phyloP scores from a whole-genome alignment of 441 rosid genomes.

The Populus hybrid region DNA sequence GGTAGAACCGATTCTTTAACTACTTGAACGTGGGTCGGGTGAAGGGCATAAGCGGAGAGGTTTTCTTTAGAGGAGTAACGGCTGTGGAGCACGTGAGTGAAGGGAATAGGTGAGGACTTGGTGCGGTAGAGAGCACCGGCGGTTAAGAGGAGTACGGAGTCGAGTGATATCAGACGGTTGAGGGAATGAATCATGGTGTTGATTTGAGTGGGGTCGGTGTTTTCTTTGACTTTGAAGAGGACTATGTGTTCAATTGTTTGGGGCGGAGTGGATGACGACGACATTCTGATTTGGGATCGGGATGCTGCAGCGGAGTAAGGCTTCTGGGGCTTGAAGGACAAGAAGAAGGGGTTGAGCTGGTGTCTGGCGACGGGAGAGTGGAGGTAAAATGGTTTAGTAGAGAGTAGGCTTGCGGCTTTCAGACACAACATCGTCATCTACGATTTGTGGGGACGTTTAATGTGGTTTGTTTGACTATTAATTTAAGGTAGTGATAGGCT shows the following conservation, averaged over 20 bases:
- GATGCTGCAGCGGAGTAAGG: slow-evolving; percentile 17
- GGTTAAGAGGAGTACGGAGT: slow-evolving; percentile 48
- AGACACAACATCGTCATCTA: slow-evolving; percentile 17
- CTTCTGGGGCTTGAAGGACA: slow-evolving; percentile 7
- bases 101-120: slow-evolving; percentile 35
- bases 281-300: slow-evolving; percentile 12
- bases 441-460: background rate
- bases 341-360: slow-evolving; percentile 8
- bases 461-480: background rate
- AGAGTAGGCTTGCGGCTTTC: slow-evolving; percentile 23
- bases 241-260: slow-evolving; percentile 58
- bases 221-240: slow-evolving; percentile 62
- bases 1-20: slow-evolving; percentile 59
- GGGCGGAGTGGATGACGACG: slow-evolving; percentile 19
- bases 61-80: slow-evolving; percentile 61
- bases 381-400: slow-evolving; percentile 26
- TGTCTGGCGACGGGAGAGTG: slow-evolving; percentile 31
- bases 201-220: slow-evolving; percentile 36
- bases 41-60: slow-evolving; percentile 45
- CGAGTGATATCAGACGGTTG: slow-evolving; percentile 42
- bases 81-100: slow-evolving; percentile 82
- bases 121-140: slow-evolving; percentile 47
- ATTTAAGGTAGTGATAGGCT: background rate
- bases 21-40: slow-evolving; percentile 54
- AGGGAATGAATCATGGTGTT: slow-evolving; percentile 42